Evolutionary conservation across 139 green algal genomes (phyloP), one percentile per base, ranked within the genome.

Genomic region (Picochlorum sp.): DNA sequence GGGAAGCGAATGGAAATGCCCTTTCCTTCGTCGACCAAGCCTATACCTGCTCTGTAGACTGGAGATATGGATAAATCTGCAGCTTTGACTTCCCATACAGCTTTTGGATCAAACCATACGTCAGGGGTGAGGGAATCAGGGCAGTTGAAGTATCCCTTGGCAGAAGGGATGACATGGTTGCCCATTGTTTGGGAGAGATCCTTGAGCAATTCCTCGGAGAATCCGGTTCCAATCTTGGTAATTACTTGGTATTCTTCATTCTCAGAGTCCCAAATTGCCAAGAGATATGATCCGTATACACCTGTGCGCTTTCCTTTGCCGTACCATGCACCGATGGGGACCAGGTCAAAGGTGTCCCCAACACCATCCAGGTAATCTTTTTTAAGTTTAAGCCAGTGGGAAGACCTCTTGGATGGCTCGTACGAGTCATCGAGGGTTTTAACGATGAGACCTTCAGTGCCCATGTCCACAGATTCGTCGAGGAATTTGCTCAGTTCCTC

Each of bases 81-180:
- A 1, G 86, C 88, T 78, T 98, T 98, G 30, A 99, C 86, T 81
- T 99, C 94, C 94, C 94, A 99, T 62, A 97, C 90, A 26, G 72
- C 50, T 51, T 78, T 69, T 31, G 89, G 49, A 14, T 95, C 86
- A 70, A 98, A 97, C 92, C 92, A 98, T 8, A 97, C 88, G 60
- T 98, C 90, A 3, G 90, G 90, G 49, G 80, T 59, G 11, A 85
- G 70, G 6, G 55, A 72, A 50, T 93, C 86, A 49, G 76, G 73
- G 47, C 80, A 90, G 64, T 80, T 86, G 79, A 92, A 94, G 84
- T 95, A 96, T 5, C 68, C 38, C 9, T 67, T 63, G 1, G 85
- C 77, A 44, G 57, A 54, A 2, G 71, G 51, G 45, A 98, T 92
- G 49, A 86, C 65, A 47, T 80, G 52, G 1, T 68, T 65, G 9